phyloP scores from a whole-genome alignment of 371 early-diverging fungal genomes.

The Chytridiales sp. region DNA sequence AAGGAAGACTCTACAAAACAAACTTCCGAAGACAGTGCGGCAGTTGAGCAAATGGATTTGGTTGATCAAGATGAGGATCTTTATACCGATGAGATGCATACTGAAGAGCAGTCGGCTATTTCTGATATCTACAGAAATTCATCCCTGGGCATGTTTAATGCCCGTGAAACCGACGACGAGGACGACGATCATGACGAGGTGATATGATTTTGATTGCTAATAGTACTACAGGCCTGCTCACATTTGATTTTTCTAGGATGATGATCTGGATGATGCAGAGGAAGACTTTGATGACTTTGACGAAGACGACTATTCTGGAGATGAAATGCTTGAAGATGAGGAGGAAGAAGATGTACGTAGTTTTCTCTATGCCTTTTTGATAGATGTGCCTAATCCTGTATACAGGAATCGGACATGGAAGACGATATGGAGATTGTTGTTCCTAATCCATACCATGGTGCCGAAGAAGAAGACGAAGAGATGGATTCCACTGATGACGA shows the following conservation, averaged over 20 bases:
- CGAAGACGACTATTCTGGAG: constrained; percentile 51
- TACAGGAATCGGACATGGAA: constrained; percentile 47
- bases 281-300: constrained; percentile 55
- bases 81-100: constrained; percentile 25
- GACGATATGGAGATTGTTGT: constrained; percentile 62
- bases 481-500: constrained; percentile 43
- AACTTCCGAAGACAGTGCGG: neutral
- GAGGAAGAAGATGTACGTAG: constrained; percentile 53
- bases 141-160: constrained; percentile 85
- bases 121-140: constrained; percentile 88
- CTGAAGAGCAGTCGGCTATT: constrained; percentile 35
- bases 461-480: constrained; percentile 47
- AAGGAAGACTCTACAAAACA: neutral
- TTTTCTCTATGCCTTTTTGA: neutral
- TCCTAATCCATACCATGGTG: constrained; percentile 57
- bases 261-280: no score
- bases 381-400: neutral
- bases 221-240: no score
- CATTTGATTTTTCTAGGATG: constrained; percentile 42
- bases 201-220: constrained; percentile 10
- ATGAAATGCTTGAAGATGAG: constrained; percentile 47
- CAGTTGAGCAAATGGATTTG: constrained; percentile 1
- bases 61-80: constrained; percentile 26
- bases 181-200: constrained; percentile 31
- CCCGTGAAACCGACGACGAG: constrained; percentile 63